Conservation (phyloP, 768 basidiomycete species). For the Lanmaoa rubissima region DNA sequence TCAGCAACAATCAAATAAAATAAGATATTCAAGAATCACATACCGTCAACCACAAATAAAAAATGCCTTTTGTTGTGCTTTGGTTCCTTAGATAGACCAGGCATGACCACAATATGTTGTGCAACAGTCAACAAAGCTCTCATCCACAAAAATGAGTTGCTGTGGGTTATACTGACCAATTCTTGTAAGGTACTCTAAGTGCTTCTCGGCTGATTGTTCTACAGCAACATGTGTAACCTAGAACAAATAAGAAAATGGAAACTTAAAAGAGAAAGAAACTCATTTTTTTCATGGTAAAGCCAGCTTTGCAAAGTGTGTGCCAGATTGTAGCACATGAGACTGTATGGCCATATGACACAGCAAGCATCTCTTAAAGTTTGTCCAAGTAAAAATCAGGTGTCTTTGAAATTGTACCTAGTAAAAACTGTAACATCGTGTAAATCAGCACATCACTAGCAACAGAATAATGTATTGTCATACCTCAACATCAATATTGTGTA, state of each 20-base stretch:
- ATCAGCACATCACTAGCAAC: too few relatives aligned
- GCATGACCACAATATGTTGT: neutral
- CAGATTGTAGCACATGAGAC: too few relatives aligned
- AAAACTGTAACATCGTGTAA: too few relatives aligned
- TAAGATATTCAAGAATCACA: neutral
- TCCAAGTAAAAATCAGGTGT: too few relatives aligned
- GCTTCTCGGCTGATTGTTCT: neutral
- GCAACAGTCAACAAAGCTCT: too few relatives aligned
- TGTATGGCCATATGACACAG: too few relatives aligned
- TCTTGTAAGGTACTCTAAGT: neutral
- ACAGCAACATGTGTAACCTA: neutral
- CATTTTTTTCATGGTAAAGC: neutral
- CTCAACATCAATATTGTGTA: too few relatives aligned
- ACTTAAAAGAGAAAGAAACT: neutral
- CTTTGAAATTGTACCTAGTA: too few relatives aligned
- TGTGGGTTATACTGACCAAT: neutral
- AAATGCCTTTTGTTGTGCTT: slow-evolving; percentile 2
- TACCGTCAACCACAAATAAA: neutral
- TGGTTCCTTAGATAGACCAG: neutral
- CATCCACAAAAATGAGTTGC: neutral
- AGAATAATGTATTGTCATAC: too few relatives aligned
- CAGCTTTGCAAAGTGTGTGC: neutral
- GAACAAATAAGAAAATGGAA: neutral
- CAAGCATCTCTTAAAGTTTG: too few relatives aligned
- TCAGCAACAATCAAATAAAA: neutral